Evolutionary conservation across 495 filamentous ascomycete species (phyloP).

Genomic region (Xylaria bambusicola): DNA sequence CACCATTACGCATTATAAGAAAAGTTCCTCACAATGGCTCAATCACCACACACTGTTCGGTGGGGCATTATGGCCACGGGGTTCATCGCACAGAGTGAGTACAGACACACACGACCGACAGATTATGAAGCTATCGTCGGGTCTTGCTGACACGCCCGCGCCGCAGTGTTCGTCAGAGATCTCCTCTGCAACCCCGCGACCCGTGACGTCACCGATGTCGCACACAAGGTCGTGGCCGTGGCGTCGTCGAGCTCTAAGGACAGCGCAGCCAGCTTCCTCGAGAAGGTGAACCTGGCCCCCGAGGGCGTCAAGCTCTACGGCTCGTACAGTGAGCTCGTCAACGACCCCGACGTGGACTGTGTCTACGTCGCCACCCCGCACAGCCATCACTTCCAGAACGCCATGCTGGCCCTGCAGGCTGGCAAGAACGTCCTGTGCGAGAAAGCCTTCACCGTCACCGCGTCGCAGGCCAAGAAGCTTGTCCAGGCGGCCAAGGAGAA

Average conservation of each 20-base stretch:
- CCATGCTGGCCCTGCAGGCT: conserved; percentile 75
- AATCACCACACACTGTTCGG: conserved; percentile 59
- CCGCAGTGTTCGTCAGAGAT: conserved; percentile 75
- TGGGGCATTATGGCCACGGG: conserved; percentile 89
- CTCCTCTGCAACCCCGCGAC: conserved; percentile 74
- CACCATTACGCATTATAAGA: background rate
- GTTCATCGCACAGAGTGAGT: conserved; percentile 72
- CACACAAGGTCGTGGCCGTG: conserved; percentile 77
- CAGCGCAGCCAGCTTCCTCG: conserved; percentile 72
- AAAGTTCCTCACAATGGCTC: conserved; percentile 42
- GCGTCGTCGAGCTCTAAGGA: conserved; percentile 75
- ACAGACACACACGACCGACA: background rate
- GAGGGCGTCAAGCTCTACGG: conserved; percentile 72
- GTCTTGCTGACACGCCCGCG: background rate
- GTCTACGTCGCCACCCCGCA: conserved; percentile 94
- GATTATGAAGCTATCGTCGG: background rate
- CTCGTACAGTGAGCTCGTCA: conserved; percentile 76
- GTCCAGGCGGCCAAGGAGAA: conserved; percentile 73
- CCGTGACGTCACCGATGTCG: conserved; percentile 71
- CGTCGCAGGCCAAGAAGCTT: conserved; percentile 74
- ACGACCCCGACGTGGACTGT: conserved; percentile 77
- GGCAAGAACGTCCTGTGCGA: conserved; percentile 92
- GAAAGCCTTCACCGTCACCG: conserved; percentile 91
- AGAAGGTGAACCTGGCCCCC: conserved; percentile 60
- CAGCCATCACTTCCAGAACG: conserved; percentile 93